Conservation (phyloP, 2,329 filamentous ascomycete genomes). For the Fusarium metavorans region DNA sequence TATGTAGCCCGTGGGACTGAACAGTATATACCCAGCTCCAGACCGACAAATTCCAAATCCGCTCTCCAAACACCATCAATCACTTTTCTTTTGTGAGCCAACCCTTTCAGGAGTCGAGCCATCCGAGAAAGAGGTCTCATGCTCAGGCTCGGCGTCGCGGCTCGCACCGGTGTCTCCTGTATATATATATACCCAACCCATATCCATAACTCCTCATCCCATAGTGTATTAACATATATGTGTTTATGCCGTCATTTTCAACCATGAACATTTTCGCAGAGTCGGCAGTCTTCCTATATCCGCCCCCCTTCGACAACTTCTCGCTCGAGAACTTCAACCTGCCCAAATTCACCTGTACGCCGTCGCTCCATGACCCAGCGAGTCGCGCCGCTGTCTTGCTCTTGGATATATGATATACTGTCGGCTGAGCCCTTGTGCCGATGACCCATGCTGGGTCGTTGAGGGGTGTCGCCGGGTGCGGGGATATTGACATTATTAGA, state of each 20-base stretch:
- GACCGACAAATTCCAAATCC: constrained; percentile 8
- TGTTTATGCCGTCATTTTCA: constrained; percentile 11
- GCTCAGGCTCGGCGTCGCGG: constrained; percentile 2
- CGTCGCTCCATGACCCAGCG: constrained; percentile 79
- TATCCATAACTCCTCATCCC: constrained; percentile 30
- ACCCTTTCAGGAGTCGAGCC: not conserved
- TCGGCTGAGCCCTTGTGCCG: constrained; percentile 70
- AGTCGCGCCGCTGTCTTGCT: constrained; percentile 68
- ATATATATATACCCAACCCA: constrained; percentile 29
- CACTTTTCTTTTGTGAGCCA: constrained; percentile 26
- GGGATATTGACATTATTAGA: constrained; percentile 26
- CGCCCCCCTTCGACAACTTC: constrained; percentile 71
- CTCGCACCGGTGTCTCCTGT: constrained; percentile 23
- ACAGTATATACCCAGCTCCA: constrained; percentile 13
- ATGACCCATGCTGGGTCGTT: constrained; percentile 54
- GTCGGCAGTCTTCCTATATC: constrained; percentile 50
- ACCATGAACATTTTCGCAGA: constrained; percentile 11
- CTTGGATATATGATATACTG: constrained; percentile 77
- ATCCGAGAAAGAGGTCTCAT: constrained; percentile 1
- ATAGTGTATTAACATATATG: constrained; percentile 19
- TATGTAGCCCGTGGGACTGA: not conserved
- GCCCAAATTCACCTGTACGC: constrained; percentile 73
- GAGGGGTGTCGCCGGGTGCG: constrained; percentile 20
- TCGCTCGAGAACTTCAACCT: constrained; percentile 73
- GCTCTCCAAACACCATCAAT: constrained; percentile 25